Conservation (phyloP, 2,329 filamentous ascomycete species). For the Aspergillus fischeri region DNA sequence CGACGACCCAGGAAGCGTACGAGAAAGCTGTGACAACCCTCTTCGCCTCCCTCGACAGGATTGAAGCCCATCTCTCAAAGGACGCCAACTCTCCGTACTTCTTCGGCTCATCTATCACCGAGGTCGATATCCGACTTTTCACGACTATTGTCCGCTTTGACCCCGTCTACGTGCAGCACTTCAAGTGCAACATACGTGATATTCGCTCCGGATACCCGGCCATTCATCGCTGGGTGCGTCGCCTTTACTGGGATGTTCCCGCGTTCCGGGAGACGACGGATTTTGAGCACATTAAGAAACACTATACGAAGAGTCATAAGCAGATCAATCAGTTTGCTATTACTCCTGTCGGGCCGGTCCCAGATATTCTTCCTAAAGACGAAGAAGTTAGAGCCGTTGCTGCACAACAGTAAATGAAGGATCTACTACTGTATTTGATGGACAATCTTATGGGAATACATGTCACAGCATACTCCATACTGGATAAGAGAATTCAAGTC, state of each 20-base stretch:
- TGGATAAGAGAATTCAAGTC: background rate
- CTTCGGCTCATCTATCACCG: slow-evolving; percentile 71
- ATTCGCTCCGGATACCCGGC: slow-evolving; percentile 79
- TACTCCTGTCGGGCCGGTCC: slow-evolving; percentile 78
- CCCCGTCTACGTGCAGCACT: slow-evolving; percentile 75
- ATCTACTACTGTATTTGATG: background rate
- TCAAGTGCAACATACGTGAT: slow-evolving; percentile 78
- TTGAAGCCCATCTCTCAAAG: slow-evolving; percentile 64
- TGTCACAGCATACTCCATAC: background rate
- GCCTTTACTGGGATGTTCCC: slow-evolving; percentile 76
- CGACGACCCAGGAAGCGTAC: slow-evolving; percentile 78
- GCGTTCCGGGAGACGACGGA: slow-evolving; percentile 81
- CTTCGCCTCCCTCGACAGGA: slow-evolving; percentile 71
- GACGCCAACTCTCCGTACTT: slow-evolving; percentile 56
- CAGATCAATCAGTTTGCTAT: slow-evolving; percentile 67
- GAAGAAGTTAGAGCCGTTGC: slow-evolving; percentile 61
- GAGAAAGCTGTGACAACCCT: slow-evolving; percentile 67
- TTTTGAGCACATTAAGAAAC: slow-evolving; percentile 91
- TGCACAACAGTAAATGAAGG: background rate
- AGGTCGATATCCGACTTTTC: slow-evolving; percentile 74
- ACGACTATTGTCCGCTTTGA: slow-evolving; percentile 72
- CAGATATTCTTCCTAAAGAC: slow-evolving; percentile 71
- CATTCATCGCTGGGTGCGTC: slow-evolving; percentile 75
- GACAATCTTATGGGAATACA: background rate
- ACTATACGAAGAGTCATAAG: slow-evolving; percentile 63